A percentile compares a stretch with the other conserved stretches of the same genome.
Conservation (phyloP, 2,329 filamentous ascomycete genomes). For the Apiospora rasikravindrae region DNA sequence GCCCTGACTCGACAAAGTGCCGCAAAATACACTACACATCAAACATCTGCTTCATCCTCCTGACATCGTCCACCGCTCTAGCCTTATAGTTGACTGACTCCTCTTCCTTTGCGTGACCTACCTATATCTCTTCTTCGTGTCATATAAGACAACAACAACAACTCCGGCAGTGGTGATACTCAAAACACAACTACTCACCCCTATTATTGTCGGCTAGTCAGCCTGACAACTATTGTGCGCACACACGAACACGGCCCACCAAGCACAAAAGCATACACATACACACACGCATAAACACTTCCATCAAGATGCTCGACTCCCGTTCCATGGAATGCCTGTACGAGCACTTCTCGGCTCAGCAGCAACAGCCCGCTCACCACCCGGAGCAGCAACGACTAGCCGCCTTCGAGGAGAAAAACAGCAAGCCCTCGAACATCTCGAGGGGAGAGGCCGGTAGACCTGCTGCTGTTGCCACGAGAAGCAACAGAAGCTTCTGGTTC, state of each 20-base stretch:
- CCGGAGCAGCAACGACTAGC: not conserved
- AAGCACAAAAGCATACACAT: not conserved
- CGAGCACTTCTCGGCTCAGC: conserved; percentile 12
- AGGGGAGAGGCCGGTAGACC: not conserved
- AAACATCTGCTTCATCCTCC: not conserved
- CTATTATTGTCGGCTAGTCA: not conserved
- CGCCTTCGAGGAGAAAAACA: not conserved
- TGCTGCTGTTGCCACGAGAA: not conserved
- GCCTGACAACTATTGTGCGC: not conserved
- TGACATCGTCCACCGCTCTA: not conserved
- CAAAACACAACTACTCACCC: not conserved
- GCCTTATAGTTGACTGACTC: too few relatives aligned
- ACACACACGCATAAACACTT: not conserved
- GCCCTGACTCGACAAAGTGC: not conserved
- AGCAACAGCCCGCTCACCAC: not conserved
- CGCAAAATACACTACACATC: not conserved
- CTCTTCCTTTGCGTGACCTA: not conserved
- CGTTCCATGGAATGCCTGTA: conserved; percentile 2
- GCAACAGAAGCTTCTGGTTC: conserved; percentile 5
- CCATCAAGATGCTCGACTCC: conserved; percentile 1
- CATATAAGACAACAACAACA: not conserved
- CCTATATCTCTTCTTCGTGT: not conserved
- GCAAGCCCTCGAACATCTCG: not conserved
- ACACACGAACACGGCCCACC: not conserved
- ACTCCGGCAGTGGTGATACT: not conserved